Conservation (phyloP, 306 rosid species). For the Castanea sativa region DNA sequence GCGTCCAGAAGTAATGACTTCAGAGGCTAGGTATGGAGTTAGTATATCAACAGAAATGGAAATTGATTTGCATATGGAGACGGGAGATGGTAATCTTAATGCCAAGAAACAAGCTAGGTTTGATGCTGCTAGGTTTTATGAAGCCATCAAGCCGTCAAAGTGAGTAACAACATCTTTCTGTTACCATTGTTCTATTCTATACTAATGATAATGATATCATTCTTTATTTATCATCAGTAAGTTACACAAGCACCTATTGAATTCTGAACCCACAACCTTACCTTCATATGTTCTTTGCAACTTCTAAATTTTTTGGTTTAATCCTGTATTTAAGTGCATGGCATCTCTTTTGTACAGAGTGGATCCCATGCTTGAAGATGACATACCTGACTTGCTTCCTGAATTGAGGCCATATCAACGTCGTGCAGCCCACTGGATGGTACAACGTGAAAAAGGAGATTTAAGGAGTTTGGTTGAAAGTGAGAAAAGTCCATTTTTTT, state of each 20-base stretch:
- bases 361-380: conserved; percentile 72
- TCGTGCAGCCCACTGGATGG: conserved; percentile 98
- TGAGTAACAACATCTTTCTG: conserved; percentile 43
- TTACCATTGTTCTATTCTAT: conserved; percentile 8
- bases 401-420: conserved; percentile 87
- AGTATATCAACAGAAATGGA: conserved; percentile 46
- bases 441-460: conserved; percentile 65
- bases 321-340: conserved; percentile 24
- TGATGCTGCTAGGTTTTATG: conserved; percentile 77
- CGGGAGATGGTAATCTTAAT: conserved; percentile 27
- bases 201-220: conserved; percentile 10
- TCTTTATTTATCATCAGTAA: conserved; percentile 7
- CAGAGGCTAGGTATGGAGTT: conserved; percentile 68
- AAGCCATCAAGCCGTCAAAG: conserved; percentile 94
- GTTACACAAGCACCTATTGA: too few species aligned
- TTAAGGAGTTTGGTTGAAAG: conserved; percentile 40
- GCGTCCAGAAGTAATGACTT: conserved; percentile 78
- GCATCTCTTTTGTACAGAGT: conserved; percentile 46
- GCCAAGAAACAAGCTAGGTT: conserved; percentile 44
- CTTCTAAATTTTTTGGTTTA: conserved; percentile 1
- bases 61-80: conserved; percentile 38
- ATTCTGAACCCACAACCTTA: too few species aligned
- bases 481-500: conserved; percentile 44
- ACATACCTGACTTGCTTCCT: conserved; percentile 78
- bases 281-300: not conserved